Evolutionary conservation across 257 asterid genomes (phyloP), one percentile per base, ranked within the genome.

Genomic region (Buddleja alternifolia): DNA sequence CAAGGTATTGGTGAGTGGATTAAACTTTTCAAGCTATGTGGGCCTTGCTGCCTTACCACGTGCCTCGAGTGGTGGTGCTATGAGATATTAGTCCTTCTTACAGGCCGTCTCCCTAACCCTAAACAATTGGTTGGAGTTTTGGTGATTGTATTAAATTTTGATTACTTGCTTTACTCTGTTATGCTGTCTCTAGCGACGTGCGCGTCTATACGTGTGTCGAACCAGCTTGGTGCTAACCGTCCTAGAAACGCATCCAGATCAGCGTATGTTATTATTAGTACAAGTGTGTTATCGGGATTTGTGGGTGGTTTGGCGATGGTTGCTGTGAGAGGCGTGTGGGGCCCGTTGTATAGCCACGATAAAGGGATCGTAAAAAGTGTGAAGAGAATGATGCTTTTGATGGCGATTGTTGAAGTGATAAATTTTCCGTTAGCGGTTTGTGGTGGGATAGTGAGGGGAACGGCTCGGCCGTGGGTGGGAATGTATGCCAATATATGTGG

Each of bases 61-160:
- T 93, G 97, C 65, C 95, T 93, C 0, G 99, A 90, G 47, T 93
- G 97, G 97, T 90, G 97, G 99, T 93, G 99, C 75, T 87, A 81
- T 19, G 97, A 90, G 84, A 82, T 88, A 15, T 59, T 90, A 24
- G 84, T 90, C 57, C 71, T 90, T 42, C 84, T 93, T 1, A 65
- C 96, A 0, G 97, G 97, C 3, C 86, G 83, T 16, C 88, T 93
- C 4, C 77, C 80, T 0, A 70, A 80, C 34, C 81, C 99, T 0
- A 72, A 75, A 60, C 90, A 75, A 42, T 65, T 85, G 0, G 80
- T 93, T 0, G 97, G 91, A 10, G 84, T 80, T 0, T n/a, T 88
- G 9, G 96, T 96, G 14, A 87, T 89, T 1, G 95, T 93, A 6
- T 55, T 88, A 32, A 93, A 90, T 41, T 88, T 93, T 10, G 97